Evolutionary conservation across 2,329 filamentous ascomycete species (phyloP), one percentile per base, ranked within the genome.

Genomic region (Apiospora kogelbergensis): DNA sequence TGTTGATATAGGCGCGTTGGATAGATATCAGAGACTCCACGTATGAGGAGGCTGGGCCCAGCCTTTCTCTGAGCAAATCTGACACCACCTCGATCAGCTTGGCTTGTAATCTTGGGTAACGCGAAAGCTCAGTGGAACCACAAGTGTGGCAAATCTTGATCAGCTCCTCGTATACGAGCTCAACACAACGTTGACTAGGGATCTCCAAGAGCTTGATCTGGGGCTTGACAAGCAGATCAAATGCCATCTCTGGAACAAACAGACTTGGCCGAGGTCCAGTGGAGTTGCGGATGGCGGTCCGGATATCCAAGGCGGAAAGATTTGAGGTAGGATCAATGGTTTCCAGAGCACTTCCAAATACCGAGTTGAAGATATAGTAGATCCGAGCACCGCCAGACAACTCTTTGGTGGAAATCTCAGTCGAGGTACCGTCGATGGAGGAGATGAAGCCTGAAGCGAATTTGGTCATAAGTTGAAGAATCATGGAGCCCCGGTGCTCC

Each of bases 121-220:
- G 89, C 67, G 93, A 92, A 24, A 99, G 89, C 80, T 99, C 96
- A 20, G 93, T 97, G 2, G 94, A 98, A 71, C 96, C 96, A 81
- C 96, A 99, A 0, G 96, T 99, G 80, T 99, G 96, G 82, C 96
- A 98, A 74, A 99, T 98, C 83, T 99, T 99, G 84, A 99, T 99
- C 60, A 99, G 87, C 81, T 99, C 96, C 80, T 99, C 96, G 80
- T 99, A 99, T 2, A 99, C 96, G 67, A 99, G 88, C 81, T 99
- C 96, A 66, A 99, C 96, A 77, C 96, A 99, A 75, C 96, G 91
- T 79, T 99, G 96, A 78, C 94, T 97, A 11, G 96, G 96, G 33
- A 96, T 90, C 79, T 99, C 96, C 37, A 99, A 85, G 67, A 99
- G 87, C 83, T 98, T 98, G 81, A 99, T 99, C 80, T 99, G 96